Conservation (phyloP, 1,139 yeast species). For the Blastobotrys indianensis region DNA sequence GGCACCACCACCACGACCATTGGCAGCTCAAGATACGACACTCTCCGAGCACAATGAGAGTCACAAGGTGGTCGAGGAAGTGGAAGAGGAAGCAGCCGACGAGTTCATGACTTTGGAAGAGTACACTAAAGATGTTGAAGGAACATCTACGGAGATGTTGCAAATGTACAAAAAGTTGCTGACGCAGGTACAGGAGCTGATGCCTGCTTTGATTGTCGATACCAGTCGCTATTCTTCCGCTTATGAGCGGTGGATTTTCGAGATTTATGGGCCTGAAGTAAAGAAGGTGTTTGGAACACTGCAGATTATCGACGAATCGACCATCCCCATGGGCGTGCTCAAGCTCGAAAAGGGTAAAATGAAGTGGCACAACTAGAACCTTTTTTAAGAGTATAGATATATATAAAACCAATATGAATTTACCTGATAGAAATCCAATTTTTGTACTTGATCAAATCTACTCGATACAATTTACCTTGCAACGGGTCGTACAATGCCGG, state of each 20-base stretch:
- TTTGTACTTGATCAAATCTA: not conserved
- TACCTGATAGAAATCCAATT: not conserved
- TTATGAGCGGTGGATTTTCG: conserved; percentile 8
- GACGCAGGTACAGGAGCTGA: conserved; percentile 1
- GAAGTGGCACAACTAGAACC: conserved; percentile 8
- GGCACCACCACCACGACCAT: too few species aligned
- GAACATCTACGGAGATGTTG: conserved; percentile 7
- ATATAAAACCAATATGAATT: not conserved
- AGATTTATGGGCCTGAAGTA: conserved; percentile 14
- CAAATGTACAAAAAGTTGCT: conserved; percentile 8
- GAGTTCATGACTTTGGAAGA: conserved; percentile 11
- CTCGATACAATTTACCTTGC: not conserved
- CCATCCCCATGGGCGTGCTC: conserved; percentile 11
- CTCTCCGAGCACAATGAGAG: not conserved
- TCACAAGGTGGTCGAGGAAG: not conserved
- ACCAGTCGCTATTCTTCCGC: not conserved
- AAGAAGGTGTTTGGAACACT: conserved; percentile 9
- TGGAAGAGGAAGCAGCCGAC: conserved; percentile 1
- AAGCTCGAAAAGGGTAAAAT: conserved; percentile 9
- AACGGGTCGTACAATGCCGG: too few species aligned
- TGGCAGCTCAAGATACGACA: too few species aligned
- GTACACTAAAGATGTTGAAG: conserved; percentile 6
- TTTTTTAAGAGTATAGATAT: not conserved
- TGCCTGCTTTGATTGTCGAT: not conserved
- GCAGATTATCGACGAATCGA: conserved; percentile 4